Base-by-base conservation (phyloP, 2,329 filamentous ascomycete species). In the Calonectria hongkongensis region DNA sequence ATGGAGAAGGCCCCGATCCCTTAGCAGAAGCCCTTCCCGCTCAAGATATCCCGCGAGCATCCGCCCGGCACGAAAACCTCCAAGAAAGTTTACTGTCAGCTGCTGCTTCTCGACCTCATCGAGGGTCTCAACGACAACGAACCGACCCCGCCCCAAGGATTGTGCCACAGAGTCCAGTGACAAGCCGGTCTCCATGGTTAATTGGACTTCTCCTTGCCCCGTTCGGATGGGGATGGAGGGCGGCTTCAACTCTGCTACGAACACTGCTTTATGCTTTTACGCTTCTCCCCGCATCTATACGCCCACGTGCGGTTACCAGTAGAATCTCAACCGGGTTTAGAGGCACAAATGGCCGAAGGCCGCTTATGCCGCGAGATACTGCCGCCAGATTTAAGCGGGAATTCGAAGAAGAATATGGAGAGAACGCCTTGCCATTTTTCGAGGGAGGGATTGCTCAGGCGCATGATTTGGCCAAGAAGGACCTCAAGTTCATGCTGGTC, bases 361-460 rank as follows among this genome's bases (percentile, higher is more conserved):
- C 95, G 77, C 86, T 98, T 54, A 94, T 94, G 81, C 95, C 96
- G 1, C 92, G 94, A 70, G 97, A 99, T 81, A 96, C 95, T 0
- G 95, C 96, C 0, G 93, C 94, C 30, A 89, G 97, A 39, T 98
- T 98, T 83, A 94, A 95, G 80, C 91, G 96, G 10, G 96, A 98
- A 79, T 98, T 99, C 77, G 95, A 98, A 79, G 97, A 99, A 84
- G 95, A 98, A 79, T 97, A 98, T 81, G 95, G 95, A 0, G 85
- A 88, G 21, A 90, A 92, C 62, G 88, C 87, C 5, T 85, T 98
- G 5, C 92, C 94, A 0, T 98, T 97, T 83, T 92, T 93, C 77
- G 96, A 98, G 81, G 94, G 94, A 65, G 95, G 96, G 5, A 97
- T 98, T 81, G 96, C 97, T 6, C 94, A 98, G 84, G 95, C 96